Percentiles rank a stretch among this genome's conserved stretches.
phyloP scores from a whole-genome alignment of 208 protist genomes.

The Acanthamoeba castellanii region DNA sequence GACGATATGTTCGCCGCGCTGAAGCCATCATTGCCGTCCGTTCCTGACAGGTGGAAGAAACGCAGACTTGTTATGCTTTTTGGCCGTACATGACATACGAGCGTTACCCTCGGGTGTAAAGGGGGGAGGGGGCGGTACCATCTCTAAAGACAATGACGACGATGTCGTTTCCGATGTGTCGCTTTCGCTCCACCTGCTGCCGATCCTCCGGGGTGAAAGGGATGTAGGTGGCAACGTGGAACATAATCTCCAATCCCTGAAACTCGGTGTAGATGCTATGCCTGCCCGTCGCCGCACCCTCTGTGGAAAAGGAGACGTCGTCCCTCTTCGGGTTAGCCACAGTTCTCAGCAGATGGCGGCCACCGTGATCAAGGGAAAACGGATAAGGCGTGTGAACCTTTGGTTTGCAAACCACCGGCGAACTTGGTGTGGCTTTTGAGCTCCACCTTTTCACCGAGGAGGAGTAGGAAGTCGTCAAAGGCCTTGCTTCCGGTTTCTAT shows the following conservation, averaged over 20 bases:
- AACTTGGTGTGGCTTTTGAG: background rate
- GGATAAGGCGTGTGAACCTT: no score
- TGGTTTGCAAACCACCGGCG: background rate
- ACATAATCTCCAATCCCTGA: slow-evolving; percentile 71
- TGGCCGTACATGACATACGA: no score
- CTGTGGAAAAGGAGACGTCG: background rate
- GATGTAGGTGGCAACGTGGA: slow-evolving; percentile 84
- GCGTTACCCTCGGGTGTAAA: no score
- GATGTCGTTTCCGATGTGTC: slow-evolving; percentile 82
- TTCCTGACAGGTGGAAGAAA: background rate
- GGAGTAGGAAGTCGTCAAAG: slow-evolving; percentile 35
- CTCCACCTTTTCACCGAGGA: slow-evolving; percentile 1
- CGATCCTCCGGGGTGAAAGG: slow-evolving; percentile 82
- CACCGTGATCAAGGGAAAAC: background rate
- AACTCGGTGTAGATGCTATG: slow-evolving; percentile 41
- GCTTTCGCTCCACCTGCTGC: slow-evolving; percentile 84
- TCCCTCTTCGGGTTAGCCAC: background rate
- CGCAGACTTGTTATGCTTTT: no score
- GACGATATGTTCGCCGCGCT: slow-evolving; percentile 79
- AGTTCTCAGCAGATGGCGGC: background rate
- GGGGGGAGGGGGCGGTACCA: background rate
- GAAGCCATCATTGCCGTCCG: slow-evolving; percentile 60
- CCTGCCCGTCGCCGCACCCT: background rate
- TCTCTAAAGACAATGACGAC: slow-evolving; percentile 82
- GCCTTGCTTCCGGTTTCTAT: slow-evolving; percentile 32